Conservation (phyloP, 2,329 filamentous ascomycete species). For the Periconia sp. region DNA sequence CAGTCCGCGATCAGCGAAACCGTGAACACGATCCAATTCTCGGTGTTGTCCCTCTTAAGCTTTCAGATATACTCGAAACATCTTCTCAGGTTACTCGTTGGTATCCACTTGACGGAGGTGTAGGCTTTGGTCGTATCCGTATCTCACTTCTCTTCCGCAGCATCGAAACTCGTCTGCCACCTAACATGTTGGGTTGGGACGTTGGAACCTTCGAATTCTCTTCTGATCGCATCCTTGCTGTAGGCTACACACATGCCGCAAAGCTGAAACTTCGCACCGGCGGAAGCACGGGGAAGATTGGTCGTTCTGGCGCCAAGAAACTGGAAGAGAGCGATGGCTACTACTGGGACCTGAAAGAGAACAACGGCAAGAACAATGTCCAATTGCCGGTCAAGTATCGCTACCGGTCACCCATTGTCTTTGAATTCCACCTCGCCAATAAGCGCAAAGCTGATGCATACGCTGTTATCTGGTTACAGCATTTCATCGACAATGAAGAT, state of each 20-base stretch:
- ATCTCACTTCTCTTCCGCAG: conserved; percentile 91
- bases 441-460: conserved; percentile 77
- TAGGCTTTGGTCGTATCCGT: conserved; percentile 85
- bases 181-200: conserved; percentile 87
- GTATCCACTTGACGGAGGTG: conserved; percentile 95
- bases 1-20: conserved; percentile 86
- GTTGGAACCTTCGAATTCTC: conserved; percentile 92
- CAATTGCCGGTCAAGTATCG: conserved; percentile 88
- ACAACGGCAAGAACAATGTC: conserved; percentile 61
- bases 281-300: conserved; percentile 76
- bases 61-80: conserved; percentile 86
- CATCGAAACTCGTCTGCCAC: conserved; percentile 84
- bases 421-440: conserved; percentile 77
- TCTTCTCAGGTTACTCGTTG: conserved; percentile 86
- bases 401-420: conserved; percentile 86
- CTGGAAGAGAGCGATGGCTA: conserved; percentile 65
- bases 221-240: conserved; percentile 71
- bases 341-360: conserved; percentile 63
- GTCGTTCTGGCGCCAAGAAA: conserved; percentile 66
- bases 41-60: conserved; percentile 85
- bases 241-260: conserved; percentile 65
- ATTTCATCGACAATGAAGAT: conserved; percentile 80
- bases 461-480: conserved; percentile 83
- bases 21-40: conserved; percentile 94
- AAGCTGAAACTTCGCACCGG: conserved; percentile 84